Evolutionary conservation across 2,329 filamentous ascomycete genomes (phyloP), one percentile per base, ranked within the genome.

Genomic region (Xylariaceae sp.): DNA sequence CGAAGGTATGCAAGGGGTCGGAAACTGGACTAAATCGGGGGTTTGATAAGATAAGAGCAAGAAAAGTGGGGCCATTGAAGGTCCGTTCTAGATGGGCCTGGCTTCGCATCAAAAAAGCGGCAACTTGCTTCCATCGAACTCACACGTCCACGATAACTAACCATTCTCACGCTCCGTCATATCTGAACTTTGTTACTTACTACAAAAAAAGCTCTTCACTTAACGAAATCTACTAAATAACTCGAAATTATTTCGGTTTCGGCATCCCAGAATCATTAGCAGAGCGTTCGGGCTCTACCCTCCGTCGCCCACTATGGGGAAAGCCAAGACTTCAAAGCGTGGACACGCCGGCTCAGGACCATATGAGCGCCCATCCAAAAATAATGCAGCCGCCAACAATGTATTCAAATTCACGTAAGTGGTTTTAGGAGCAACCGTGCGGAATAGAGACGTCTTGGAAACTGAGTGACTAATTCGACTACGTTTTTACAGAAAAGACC

Each of bases 331-430:
- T 37, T 60, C 68, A 12, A 73, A 72, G 63, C 69, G 70, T 62
- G 65, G 65, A 47, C 59, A 63, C 56, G 64, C 68, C 50, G 64
- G 62, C 26, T 64, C 67, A 27, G 62, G 67, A 46, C 74, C 74
- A 12, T 78, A 78, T 63, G 74, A 78, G 29, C 71, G 74, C 52
- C 68, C 57, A 11, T 54, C 65, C 51, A 68, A 72, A 50, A 60
- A 60, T 11, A 54, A 48, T 11, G 64, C 70, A 7, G 66, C 69
- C 55, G 76, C 76, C 67, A 91, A 95, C 75, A 91, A 89, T 65
- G 89, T 96, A 72, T 97, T 97, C 83, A 95, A 95, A 71, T 95
- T 96, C 84, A 96, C 56, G 56, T 59, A 4, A 54, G 56, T 54
- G 2, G 3, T 8, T 3, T 19, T 4, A 3, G 3, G 11, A 26